Base-by-base conservation (phyloP, 176 grass and related monocot genomes). In the Lolium multiflorum region DNA sequence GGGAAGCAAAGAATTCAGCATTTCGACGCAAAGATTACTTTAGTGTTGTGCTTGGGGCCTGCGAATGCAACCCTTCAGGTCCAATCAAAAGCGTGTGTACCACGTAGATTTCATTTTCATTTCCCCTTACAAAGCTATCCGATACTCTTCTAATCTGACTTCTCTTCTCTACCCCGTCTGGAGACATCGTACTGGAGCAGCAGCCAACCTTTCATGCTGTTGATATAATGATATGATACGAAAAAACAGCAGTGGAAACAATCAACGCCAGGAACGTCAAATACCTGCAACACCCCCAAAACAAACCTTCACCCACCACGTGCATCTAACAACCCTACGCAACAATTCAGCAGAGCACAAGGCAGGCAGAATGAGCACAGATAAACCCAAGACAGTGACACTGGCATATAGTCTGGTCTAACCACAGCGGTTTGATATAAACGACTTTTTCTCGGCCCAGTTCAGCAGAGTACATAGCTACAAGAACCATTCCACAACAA, bases 381-480 rank as follows among this genome's bases (percentile, higher is more conserved):
- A 24, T 18, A 6, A 20, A 21, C 52, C 39, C 11, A 24, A 10
- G 77, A 18, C 47, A 56, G 28, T 24, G 65, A 68, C 9, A 38
- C 58, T 11, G 7, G 50, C 69, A 87, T 57, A 44, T 71, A 10
- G 50, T 46, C 44, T 88, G 41, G 6, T 31, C 60, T 79, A 74
- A 86, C 48, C 50, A 79, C n/a, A 78, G 22, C 50, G 68, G 37
- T 35, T 35, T 78, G 7, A 44, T 67, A 24, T 79, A 41, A 31
- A 59, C 59, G 74, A 81, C 74, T 71, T 83, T 28, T 59, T 9
- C 62, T 76, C n/a, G 43, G 49, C 43, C 4, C 39, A 20, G 71
- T 85, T 84, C 41, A 85, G 21, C 39, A 48, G 69, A 54, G 73
- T 54, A 76, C 73, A 76, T 54, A 54, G 85, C 86, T 71, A 77